These are phyloP conservation scores for Warburgia ugandensis DNA, from an alignment of 164 flowering plant species.

Conservation along the genomic window DNA sequence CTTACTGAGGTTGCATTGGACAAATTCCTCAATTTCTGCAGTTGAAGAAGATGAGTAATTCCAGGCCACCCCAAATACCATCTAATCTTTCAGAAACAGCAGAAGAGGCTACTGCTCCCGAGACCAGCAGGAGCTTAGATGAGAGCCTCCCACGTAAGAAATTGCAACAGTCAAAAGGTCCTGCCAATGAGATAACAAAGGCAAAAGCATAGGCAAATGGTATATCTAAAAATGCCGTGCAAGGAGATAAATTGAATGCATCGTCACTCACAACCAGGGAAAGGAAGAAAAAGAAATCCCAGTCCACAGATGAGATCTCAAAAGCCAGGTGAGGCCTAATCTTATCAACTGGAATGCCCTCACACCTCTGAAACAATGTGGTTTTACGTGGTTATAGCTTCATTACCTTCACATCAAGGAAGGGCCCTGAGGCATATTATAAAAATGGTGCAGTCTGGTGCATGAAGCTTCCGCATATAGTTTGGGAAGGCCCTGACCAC, in stretches of 20 bases:
- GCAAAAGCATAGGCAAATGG: background rate
- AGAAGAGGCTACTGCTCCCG: slow-evolving; percentile 21
- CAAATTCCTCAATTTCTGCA: slow-evolving; percentile 19
- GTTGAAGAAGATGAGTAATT: slow-evolving; percentile 86
- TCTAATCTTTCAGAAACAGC: slow-evolving; percentile 25
- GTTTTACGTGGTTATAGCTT: no score
- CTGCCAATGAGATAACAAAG: slow-evolving; percentile 2
- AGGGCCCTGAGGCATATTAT: no score
- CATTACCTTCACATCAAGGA: no score
- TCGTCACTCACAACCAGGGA: slow-evolving; percentile 9
- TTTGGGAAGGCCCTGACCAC: no score
- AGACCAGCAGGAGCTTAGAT: slow-evolving; percentile 8
- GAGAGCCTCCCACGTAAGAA: slow-evolving; percentile 15
- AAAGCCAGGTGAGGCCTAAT: slow-evolving; percentile 34
- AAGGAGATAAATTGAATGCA: slow-evolving; percentile 19
- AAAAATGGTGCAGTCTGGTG: no score
- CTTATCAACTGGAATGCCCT: background rate
- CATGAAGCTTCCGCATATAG: no score
- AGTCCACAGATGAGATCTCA: slow-evolving; percentile 42
- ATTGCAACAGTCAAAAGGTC: slow-evolving; percentile 6
- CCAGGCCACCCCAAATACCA: slow-evolving; percentile 25
- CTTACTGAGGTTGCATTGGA: background rate
- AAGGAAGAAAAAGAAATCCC: slow-evolving; percentile 41
- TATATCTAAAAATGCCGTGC: slow-evolving; percentile 8
- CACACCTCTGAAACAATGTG: background rate